Evolutionary conservation across 257 asterid species (phyloP).

Genomic region (Eucommia ulmoides): DNA sequence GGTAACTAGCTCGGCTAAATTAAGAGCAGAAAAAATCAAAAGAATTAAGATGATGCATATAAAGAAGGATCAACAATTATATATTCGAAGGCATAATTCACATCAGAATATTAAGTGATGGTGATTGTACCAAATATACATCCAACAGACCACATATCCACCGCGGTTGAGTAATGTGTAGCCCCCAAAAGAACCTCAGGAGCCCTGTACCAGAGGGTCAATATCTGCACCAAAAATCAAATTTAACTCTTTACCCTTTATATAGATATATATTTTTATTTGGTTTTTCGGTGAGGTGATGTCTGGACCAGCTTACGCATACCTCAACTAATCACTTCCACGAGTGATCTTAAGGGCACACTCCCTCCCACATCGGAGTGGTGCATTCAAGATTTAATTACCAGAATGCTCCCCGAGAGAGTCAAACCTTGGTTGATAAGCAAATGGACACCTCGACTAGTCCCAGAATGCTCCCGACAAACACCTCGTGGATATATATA

Average conservation of each 20-base stretch:
- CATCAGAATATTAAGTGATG: background rate
- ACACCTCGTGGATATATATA: too few relatives aligned
- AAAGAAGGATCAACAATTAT: background rate
- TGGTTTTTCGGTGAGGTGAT: too few relatives aligned
- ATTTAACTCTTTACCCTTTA: background rate
- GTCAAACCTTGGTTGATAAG: too few relatives aligned
- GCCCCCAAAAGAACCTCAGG: conserved; percentile 98
- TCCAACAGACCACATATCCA: conserved; percentile 97
- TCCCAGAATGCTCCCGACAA: too few relatives aligned
- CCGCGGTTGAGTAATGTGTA: conserved; percentile 92
- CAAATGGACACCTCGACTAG: too few relatives aligned
- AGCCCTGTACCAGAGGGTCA: conserved; percentile 99
- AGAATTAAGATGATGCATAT: background rate
- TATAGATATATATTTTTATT: too few relatives aligned
- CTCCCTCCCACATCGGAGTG: too few relatives aligned
- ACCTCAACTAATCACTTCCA: too few relatives aligned
- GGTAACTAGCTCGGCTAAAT: conserved; percentile 81
- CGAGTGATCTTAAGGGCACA: too few relatives aligned
- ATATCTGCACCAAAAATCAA: conserved; percentile 35
- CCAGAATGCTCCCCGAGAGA: too few relatives aligned
- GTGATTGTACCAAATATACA: conserved; percentile 74
- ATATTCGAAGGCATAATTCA: background rate
- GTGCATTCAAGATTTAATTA: too few relatives aligned
- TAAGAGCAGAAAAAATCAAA: background rate
- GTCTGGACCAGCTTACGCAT: too few relatives aligned